Evolutionary conservation across 23 red algal genomes (phyloP), one percentile per base, ranked within the genome.

Genomic region (Gracilariopsis chorda): DNA sequence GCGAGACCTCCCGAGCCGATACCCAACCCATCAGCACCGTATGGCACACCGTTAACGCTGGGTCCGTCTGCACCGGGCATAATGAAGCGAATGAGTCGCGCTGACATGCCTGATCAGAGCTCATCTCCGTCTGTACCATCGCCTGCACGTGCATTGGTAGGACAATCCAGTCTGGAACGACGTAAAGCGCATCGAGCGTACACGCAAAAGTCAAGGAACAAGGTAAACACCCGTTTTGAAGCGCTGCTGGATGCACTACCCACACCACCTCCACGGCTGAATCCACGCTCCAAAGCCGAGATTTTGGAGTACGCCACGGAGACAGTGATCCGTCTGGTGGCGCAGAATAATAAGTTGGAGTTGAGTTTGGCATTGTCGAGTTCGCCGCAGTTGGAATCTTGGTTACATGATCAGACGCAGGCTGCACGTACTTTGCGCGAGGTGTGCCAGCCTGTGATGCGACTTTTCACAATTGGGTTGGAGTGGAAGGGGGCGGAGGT

Each of bases 241-340:
- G 80, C 72, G 52, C 81, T 94, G 64, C 35, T 86, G 47, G 80
- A 84, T 34, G 91, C 82, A 40, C 29, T 94, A 10, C 91, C 91
- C 36, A 77, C 80, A n/a, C 91, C 80, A 8, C 91, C 91, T n/a
- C 91, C 91, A 25, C 80, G 71, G n/a, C 62, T 86, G 44, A 86
- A 84, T 51, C 88, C 88, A 40, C 76, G 91, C 21, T 94, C 91
- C 68, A 94, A 94, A 73, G 91, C 91, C 48, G 80, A 86, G 30
- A 86, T 94, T 56, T 51, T 94, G 68, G 91, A 94, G 44, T 94
- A 94, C 44, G 82, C 91, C 63, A 94, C 82, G 13, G 91, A 94
- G 35, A 79, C 72, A 12, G 72, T 86, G 25, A 84, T 86, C 6
- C 91, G 78, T 2, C 80, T 86, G 12, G 79, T 77, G 40, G 51